A percentile compares a stretch with the other conserved stretches of the same genome.
These are phyloP conservation scores for Pythium guiyangense DNA, from an alignment of 352 stramenopile species.

Conservation along the genomic window DNA sequence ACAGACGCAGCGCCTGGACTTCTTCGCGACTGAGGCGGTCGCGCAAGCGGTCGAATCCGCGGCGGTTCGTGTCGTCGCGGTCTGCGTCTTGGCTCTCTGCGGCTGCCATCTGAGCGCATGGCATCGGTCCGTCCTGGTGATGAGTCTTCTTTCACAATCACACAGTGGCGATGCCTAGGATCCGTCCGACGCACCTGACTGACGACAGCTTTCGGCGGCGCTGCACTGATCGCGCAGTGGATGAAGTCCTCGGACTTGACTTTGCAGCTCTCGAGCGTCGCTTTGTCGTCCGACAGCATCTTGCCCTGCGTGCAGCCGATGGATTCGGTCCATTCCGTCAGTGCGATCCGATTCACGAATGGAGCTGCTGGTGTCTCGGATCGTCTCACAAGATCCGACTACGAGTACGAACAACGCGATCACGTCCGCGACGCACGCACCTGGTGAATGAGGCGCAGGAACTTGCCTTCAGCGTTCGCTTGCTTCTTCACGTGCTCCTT, in stretches of 20 bases:
- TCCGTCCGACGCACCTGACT: constrained; percentile 42
- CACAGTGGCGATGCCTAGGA: too few relatives aligned
- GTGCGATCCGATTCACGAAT: too few relatives aligned
- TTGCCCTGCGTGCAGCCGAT: constrained; percentile 36
- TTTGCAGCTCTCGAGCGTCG: constrained; percentile 65
- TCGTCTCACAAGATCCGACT: background rate
- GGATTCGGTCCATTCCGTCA: background rate
- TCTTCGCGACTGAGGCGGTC: constrained; percentile 82
- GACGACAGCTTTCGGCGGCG: constrained; percentile 69
- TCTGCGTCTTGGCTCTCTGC: constrained; percentile 21
- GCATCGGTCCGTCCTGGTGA: background rate
- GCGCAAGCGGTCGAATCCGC: constrained; percentile 76
- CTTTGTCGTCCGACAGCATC: constrained; percentile 83
- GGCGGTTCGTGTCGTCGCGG: constrained; percentile 52
- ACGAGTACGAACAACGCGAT: background rate
- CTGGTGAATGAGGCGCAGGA: constrained; percentile 83
- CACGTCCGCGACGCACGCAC: constrained; percentile 9
- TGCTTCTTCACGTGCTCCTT: constrained; percentile 79
- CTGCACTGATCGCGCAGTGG: constrained; percentile 81
- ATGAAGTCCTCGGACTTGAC: constrained; percentile 84
- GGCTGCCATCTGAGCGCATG: constrained; percentile 16
- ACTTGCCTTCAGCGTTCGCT: constrained; percentile 74
- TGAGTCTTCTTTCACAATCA: background rate
- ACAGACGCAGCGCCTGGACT: constrained; percentile 77
- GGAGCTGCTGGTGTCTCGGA: too few relatives aligned